A percentile compares a stretch with the other conserved stretches of the same genome.
Conservation (phyloP, 1,284 basidiomycete genomes). For the Exobasidium cylindrosporum region DNA sequence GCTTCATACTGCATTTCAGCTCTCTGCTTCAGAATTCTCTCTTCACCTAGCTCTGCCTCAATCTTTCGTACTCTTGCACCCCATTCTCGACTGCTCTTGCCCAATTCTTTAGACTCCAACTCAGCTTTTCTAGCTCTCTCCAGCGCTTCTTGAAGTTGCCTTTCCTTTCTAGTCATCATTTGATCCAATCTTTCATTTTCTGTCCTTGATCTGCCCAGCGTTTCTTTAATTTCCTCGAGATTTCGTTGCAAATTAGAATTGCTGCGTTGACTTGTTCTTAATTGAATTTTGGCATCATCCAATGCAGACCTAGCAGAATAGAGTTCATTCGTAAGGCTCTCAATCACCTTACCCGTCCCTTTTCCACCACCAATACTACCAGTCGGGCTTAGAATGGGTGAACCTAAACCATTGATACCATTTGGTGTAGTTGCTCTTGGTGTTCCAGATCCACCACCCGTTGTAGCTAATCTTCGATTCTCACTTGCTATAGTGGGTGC, state of each 20-base stretch:
- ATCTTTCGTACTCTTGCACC: constrained; percentile 42
- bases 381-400: background rate
- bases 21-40: constrained; percentile 23
- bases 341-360: constrained; percentile 27
- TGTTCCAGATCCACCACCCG: background rate
- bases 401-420: background rate
- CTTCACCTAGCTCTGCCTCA: constrained; percentile 41
- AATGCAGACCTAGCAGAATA: constrained; percentile 57
- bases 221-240: constrained; percentile 80
- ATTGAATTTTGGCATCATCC: constrained; percentile 75
- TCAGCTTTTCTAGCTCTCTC: constrained; percentile 52
- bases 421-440: constrained; percentile 5
- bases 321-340: constrained; percentile 32
- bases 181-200: constrained; percentile 82
- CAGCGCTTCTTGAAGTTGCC: constrained; percentile 68
- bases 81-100: constrained; percentile 40
- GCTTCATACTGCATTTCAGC: constrained; percentile 39
- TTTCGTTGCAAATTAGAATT: constrained; percentile 71
- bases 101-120: constrained; percentile 44
- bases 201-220: constrained; percentile 70
- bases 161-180: constrained; percentile 78
- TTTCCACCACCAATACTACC: background rate
- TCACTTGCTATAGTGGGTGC: constrained; percentile 22
- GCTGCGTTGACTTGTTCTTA: constrained; percentile 71
- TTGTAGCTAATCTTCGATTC: constrained; percentile 15